These are phyloP conservation scores for Capsella rubella DNA, from an alignment of 441 rosid genomes.

Conservation along the genomic window DNA sequence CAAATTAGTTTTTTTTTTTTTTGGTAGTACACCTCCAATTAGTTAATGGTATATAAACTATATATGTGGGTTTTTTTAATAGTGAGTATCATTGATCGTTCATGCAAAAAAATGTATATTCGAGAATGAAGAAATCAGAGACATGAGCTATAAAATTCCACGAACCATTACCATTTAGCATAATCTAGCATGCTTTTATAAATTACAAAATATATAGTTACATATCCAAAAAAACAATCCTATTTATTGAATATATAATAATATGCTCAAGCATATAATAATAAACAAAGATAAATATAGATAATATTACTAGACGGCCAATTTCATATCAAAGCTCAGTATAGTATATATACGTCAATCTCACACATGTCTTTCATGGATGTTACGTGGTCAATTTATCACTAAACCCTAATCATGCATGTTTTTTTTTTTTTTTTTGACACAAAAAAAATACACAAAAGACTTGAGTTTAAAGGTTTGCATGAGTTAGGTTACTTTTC, in stretches of 20 bases:
- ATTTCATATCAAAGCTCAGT: neutral
- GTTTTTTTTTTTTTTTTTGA: slow-evolving; percentile 22
- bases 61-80: neutral
- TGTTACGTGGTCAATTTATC: slow-evolving; percentile 46
- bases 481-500: slow-evolving; percentile 45
- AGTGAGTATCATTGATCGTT: neutral
- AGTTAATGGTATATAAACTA: slow-evolving; percentile 18
- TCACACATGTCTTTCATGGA: slow-evolving; percentile 39
- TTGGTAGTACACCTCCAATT: neutral
- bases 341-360: slow-evolving; percentile 28
- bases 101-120: neutral
- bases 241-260: neutral
- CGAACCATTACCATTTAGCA: neutral
- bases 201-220: neutral
- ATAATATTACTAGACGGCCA: neutral
- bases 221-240: neutral
- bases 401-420: slow-evolving; percentile 39
- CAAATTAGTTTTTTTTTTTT: slow-evolving; percentile 6
- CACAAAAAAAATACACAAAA: slow-evolving; percentile 7
- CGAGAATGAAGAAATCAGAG: neutral
- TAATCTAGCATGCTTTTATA: neutral
- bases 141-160: neutral
- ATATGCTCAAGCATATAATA: neutral
- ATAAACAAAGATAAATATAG: neutral
- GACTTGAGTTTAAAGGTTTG: slow-evolving; percentile 42